Evolutionary conservation across 1,284 basidiomycete species (phyloP), one percentile per base, ranked within the genome.

Genomic region (Apiotrichum gamsii): DNA sequence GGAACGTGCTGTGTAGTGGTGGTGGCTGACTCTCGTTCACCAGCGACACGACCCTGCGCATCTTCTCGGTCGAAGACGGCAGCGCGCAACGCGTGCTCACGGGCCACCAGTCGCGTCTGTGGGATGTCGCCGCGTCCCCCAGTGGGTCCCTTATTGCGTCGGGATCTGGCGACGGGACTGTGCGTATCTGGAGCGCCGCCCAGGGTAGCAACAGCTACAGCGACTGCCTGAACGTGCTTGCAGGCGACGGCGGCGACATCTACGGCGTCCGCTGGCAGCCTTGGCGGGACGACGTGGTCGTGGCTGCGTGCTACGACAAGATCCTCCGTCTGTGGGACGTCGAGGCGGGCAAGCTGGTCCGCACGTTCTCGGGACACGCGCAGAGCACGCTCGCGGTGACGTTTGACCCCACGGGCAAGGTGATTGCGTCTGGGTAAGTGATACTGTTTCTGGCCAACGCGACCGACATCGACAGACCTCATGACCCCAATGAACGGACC

Each of bases 331-430:
- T 71, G 24, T 76, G 72, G 64, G 75, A 76, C 53, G 61, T 76
- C 31, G 69, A 73, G 29, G 66, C 71, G 0, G 66, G 66, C 20
- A 65, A 72, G 13, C 65, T 72, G 24, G 56, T 75, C 21, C 67
- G 74, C 44, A 77, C 75, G 6, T 76, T 76, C 46, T 76, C 75
- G 2, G 76, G 76, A 0, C 75, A 76, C 49, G 66, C 69, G 28
- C 63, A 73, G 28, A 72, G 72, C 40, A 68, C 75, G 16, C 66
- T 74, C 10, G 67, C 69, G 0, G 72, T 74, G 10, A 67, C 73
- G 14, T 75, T 72, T 41, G 74, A 74, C 40, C 70, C 71, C 5
- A 64, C 72, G 1, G 75, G 74, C 13, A 73, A 70, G 45, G 51
- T 75, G 23, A 66, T 76, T 19, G 74, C 73, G 3, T 73, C 72